Conservation (phyloP, 1,284 basidiomycete genomes). For the Moesziomyces antarcticus region DNA sequence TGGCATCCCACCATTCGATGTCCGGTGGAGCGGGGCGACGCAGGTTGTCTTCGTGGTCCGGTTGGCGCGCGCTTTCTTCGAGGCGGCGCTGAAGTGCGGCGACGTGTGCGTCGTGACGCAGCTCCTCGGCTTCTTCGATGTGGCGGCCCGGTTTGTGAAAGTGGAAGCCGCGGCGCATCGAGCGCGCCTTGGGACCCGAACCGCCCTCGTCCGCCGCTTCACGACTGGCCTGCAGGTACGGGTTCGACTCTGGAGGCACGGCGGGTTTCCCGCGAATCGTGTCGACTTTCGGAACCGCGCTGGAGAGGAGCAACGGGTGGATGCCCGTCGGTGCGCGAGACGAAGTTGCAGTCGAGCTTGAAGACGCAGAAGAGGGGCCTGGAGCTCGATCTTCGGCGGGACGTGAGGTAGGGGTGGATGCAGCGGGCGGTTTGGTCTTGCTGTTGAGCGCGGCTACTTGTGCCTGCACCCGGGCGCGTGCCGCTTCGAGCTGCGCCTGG, state of each 20-base stretch:
- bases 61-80: slow-evolving; percentile 88
- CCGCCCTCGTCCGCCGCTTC: slow-evolving; percentile 14
- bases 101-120: slow-evolving; percentile 74
- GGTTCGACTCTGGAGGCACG: slow-evolving; percentile 38
- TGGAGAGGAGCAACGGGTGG: slow-evolving; percentile 56
- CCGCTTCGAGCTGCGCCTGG: slow-evolving; percentile 55
- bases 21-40: slow-evolving; percentile 86
- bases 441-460: slow-evolving; percentile 32
- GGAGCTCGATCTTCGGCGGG: background rate
- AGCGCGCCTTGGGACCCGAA: slow-evolving; percentile 39
- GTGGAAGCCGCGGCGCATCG: slow-evolving; percentile 58
- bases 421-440: slow-evolving; percentile 11
- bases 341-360: background rate
- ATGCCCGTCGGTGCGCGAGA: slow-evolving; percentile 52
- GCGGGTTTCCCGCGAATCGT: too few species aligned
- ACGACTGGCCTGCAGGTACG: slow-evolving; percentile 50
- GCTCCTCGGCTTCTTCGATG: slow-evolving; percentile 60
- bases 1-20: slow-evolving; percentile 96
- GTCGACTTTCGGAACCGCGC: background rate
- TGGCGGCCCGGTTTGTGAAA: slow-evolving; percentile 65
- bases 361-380: background rate
- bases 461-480: slow-evolving; percentile 46
- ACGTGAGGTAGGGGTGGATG: background rate
- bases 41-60: slow-evolving; percentile 82
- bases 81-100: slow-evolving; percentile 93